Conservation (phyloP, 352 stramenopile genomes). For the Phytopythium aichiense region DNA sequence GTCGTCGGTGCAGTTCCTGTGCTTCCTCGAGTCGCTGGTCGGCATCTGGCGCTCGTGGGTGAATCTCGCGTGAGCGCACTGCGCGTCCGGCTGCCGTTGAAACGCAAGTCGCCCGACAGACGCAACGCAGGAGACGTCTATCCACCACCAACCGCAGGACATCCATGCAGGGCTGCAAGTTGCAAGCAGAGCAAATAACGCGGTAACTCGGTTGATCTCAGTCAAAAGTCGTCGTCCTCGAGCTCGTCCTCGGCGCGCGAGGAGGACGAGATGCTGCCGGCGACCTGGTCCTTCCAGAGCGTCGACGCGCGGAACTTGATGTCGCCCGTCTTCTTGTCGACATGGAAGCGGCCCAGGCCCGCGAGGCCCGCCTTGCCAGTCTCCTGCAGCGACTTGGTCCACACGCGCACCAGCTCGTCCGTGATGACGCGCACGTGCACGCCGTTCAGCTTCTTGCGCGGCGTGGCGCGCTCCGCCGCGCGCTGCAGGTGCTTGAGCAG, state of each 20-base stretch:
- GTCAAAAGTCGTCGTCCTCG: conserved; percentile 11
- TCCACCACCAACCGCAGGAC: too few relatives aligned
- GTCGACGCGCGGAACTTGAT: conserved; percentile 48
- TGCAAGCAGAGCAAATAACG: not conserved
- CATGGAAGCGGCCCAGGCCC: conserved; percentile 38
- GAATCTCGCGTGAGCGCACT: conserved; percentile 27
- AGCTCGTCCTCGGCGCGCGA: conserved; percentile 9
- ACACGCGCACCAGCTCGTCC: conserved; percentile 35
- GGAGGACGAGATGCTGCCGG: conserved; percentile 36
- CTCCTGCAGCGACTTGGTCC: conserved; percentile 40
- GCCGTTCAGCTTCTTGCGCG: conserved; percentile 35
- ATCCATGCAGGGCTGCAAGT: too few relatives aligned
- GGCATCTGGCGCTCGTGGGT: conserved; percentile 75
- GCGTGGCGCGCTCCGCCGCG: conserved; percentile 26
- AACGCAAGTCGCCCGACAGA: too few relatives aligned
- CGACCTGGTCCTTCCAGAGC: conserved; percentile 30
- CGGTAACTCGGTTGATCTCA: conserved; percentile 5
- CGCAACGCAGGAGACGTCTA: too few relatives aligned
- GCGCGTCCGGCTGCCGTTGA: not conserved
- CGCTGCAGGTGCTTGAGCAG: conserved; percentile 47
- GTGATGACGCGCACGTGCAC: conserved; percentile 39
- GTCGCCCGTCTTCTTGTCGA: conserved; percentile 36
- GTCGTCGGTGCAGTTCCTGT: conserved; percentile 65
- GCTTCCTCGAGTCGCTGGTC: conserved; percentile 56
- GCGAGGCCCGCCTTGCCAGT: conserved; percentile 32